Percentiles rank a stretch among this genome's conserved stretches.
phyloP scores from a whole-genome alignment of 2,329 filamentous ascomycete species.

The Epichloe festucae region DNA sequence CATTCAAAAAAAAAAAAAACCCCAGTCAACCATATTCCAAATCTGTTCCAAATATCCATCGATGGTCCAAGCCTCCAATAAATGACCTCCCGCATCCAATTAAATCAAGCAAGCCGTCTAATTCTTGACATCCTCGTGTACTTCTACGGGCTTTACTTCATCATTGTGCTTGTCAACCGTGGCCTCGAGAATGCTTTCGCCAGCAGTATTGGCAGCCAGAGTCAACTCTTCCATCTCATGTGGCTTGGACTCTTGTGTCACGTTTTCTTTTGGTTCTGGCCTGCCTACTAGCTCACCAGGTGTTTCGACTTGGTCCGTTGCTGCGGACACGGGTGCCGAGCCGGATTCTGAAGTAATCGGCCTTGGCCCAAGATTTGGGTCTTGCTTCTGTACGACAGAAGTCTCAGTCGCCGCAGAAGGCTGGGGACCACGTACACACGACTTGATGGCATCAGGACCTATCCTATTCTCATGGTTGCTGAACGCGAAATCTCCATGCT shows the following conservation, averaged over 20 bases:
- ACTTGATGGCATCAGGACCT: constrained; percentile 4
- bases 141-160: constrained; percentile 21
- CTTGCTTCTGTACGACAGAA: neutral
- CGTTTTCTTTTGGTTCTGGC: neutral
- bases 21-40: neutral
- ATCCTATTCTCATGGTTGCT: constrained; percentile 8
- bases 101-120: constrained; percentile 5
- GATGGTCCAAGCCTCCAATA: neutral
- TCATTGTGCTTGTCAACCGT: constrained; percentile 23
- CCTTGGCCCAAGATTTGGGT: constrained; percentile 1
- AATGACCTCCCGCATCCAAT: neutral
- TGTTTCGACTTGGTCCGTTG: neutral
- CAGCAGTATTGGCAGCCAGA: constrained; percentile 28
- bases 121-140: constrained; percentile 21
- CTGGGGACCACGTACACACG: constrained; percentile 2
- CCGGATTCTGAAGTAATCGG: neutral
- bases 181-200: constrained; percentile 29
- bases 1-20: neutral
- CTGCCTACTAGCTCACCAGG: neutral
- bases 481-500: constrained; percentile 30
- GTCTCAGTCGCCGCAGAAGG: neutral
- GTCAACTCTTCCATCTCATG: constrained; percentile 19
- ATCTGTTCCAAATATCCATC: neutral
- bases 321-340: neutral
- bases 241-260: neutral